phyloP scores from a whole-genome alignment of 139 green algal species.

The Zygnema circumcarinatum region DNA sequence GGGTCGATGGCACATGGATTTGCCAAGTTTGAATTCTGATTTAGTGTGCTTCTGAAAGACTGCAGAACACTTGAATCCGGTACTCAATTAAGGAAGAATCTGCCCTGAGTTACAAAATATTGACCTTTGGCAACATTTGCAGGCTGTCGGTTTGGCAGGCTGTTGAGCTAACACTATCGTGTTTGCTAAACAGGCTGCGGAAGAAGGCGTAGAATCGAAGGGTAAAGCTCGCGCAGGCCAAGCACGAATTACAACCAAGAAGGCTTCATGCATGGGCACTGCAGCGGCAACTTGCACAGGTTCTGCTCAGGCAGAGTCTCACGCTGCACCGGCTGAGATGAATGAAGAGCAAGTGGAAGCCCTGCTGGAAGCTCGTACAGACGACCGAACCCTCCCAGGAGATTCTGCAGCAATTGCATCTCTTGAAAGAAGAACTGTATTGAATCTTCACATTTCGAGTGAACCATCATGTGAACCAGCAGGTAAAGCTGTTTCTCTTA shows the following conservation, averaged over 20 bases:
- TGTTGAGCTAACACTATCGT: too few species aligned
- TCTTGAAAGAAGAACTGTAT: neutral
- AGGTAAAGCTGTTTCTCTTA: neutral
- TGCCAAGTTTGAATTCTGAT: neutral
- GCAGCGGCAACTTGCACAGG: neutral
- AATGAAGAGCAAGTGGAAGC: neutral
- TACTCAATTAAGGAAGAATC: too few species aligned
- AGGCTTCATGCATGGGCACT: neutral
- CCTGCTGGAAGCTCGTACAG: neutral
- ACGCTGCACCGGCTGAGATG: neutral
- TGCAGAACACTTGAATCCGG: too few species aligned
- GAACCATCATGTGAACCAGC: neutral
- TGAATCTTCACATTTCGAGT: neutral
- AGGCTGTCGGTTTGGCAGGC: too few species aligned
- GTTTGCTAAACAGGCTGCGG: neutral
- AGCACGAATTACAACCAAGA: neutral
- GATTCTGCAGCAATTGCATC: neutral
- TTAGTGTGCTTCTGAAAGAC: too few species aligned
- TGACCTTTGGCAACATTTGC: too few species aligned
- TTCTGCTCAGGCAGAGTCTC: neutral
- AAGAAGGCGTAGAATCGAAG: neutral
- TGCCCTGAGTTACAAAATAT: too few species aligned
- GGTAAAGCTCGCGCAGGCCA: neutral
- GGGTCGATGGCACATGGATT: neutral
- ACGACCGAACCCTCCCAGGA: neutral